Base-by-base conservation (phyloP, 352 stramenopile genomes). In the Hyphochytrium catenoides region DNA sequence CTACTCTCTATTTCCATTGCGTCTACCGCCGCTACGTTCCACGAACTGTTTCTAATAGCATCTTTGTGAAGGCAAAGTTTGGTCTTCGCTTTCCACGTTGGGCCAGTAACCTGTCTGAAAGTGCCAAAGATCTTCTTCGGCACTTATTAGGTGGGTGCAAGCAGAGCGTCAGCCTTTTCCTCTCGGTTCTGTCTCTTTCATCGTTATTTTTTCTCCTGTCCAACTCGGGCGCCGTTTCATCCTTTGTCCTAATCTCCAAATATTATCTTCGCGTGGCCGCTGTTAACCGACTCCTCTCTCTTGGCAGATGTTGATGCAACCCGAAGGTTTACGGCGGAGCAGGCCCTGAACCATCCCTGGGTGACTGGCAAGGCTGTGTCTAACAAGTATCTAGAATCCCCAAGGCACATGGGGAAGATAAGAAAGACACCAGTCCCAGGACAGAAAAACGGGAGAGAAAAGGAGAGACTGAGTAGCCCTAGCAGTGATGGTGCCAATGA, bases 51-150 rank as follows among this genome's bases (percentile, higher is more conserved):
- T 5, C 33, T 7, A 32, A 20, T 4, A 21, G 31, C 25, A 44
- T 56, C 26, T 44, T 57, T 7, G 36, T 62, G 1, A 27, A 84
- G 52, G 56, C 63, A 16, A 94, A 93, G 48, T 96, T 95, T 52
- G 69, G 76, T 18, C 54, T 95, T 3, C 72, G 83, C 8, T 96
- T 93, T 40, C 83, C 84, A 18, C 59, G 73, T 11, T 96, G 87
- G 85, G 82, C 85, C 2, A 78, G 44, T 31, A 66, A 64, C 8
- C 48, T 85, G 7, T 85, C 70, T 8, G 65, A 76, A 23, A 75
- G 65, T 35, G 70, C 70, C 4, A 85, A 85, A 45, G 70, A 85
- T 39, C 43, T 85, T 31, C 55, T 85, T 16, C 63, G 63, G 15
- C 62, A 78, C 43, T 47, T 84, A 32, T 52, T 84, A 21, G 62